Base-by-base conservation (phyloP, 2,329 filamentous ascomycete genomes). In the Cladosporium sp. region DNA sequence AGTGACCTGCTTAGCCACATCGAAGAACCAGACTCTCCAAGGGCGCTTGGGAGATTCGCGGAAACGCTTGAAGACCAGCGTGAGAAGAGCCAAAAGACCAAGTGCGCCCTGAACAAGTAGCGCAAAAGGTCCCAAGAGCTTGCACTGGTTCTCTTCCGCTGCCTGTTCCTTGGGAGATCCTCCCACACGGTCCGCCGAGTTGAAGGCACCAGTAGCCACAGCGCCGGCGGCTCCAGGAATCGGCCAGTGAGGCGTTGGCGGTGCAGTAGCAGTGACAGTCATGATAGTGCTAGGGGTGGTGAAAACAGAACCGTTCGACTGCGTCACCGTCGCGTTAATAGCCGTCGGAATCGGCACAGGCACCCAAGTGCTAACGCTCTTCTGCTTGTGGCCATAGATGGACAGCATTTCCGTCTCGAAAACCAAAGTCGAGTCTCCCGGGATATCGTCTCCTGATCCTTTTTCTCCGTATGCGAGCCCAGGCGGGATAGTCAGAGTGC, bases 11-110 rank as follows among this genome's bases (percentile, higher is more conserved):
- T 98, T 98, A 27, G 89, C 95, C 19, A 84, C 93, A 66, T 98
- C 93, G 68, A 97, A 98, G 68, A 88, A 91, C 92, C 93, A 98
- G 57, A 98, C 90, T 77, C 94, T 95, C 63, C 97, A 65, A 1
- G 92, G 92, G 49, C 93, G 80, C 67, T 96, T 92, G 1, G 93
- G 92, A 51, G 88, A 79, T 71, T 98, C 93, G 57, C 88, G 82
- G 83, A 86, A 95, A 59, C 93, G 80, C 75, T 98, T 98, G 74
- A 83, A 95, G 7, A 97, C 92, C 42, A 98, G 78, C 1, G 90
- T 88, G 49, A 92, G 74, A 46, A 97, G 72, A 7, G 93, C 93
- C 50, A 96, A 74, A 15, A 78, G 81, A 15, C 93, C 93, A 15
- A 98, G 80, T 1, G 89, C 88, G 38, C 82, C 85, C 73, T 98